Evolutionary conservation across 225 moss, liverwort and hornwort genomes (phyloP).

Genomic region (Thuidium tamariscinum): DNA sequence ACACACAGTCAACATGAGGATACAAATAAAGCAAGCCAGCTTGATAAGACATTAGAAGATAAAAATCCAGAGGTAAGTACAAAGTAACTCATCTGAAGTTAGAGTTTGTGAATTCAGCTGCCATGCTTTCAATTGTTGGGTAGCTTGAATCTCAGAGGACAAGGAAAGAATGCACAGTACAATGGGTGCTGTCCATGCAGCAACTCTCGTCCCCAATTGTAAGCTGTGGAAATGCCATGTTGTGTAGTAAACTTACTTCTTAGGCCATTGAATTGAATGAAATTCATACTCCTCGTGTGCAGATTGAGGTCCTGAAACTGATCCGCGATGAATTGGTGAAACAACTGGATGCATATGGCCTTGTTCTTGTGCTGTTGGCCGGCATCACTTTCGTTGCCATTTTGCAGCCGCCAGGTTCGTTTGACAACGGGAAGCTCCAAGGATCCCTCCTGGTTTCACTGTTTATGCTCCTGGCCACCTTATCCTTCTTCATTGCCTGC

Average conservation of each 20-base stretch:
- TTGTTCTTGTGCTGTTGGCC: neutral
- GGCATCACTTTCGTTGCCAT: neutral
- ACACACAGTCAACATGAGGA: neutral
- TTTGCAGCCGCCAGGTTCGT: neutral
- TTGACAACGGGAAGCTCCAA: neutral
- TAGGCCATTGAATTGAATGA: neutral
- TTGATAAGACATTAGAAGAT: too few relatives aligned
- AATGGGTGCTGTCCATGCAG: neutral
- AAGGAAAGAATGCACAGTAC: neutral
- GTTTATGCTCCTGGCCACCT: neutral
- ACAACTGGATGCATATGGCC: neutral
- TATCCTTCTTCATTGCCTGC: neutral
- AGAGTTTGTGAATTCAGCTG: neutral
- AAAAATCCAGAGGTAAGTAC: neutral
- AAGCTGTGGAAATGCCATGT: neutral
- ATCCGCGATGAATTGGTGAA: neutral
- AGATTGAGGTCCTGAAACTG: neutral
- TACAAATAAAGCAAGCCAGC: neutral
- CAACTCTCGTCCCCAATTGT: neutral
- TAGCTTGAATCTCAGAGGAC: neutral
- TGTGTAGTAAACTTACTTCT: neutral
- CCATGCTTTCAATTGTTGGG: neutral
- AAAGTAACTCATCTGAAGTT: too few relatives aligned
- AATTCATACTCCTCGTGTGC: neutral
- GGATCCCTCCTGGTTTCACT: neutral